A percentile compares a stretch with the other conserved stretches of the same genome.
Evolutionary conservation across 768 basidiomycete genomes (phyloP).

Genomic region (Boletus sp.): DNA sequence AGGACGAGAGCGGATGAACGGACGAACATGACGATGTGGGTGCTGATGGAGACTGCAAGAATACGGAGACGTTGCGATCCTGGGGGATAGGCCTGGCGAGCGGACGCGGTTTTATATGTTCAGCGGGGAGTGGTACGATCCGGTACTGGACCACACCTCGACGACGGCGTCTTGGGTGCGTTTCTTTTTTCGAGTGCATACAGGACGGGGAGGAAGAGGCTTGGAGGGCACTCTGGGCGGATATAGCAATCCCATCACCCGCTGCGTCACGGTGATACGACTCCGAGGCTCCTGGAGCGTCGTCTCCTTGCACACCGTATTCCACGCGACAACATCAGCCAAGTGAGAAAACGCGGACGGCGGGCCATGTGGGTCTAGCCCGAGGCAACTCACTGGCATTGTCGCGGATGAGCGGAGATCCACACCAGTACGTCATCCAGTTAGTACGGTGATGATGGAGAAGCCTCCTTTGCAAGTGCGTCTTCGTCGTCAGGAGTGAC

Average conservation of each 20-base stretch:
- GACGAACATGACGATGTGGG: constrained; percentile 12
- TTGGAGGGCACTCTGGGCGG: background rate
- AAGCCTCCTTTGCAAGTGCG: constrained; percentile 2
- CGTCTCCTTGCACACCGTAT: background rate
- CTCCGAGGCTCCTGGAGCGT: background rate
- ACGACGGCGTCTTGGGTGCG: constrained; percentile 17
- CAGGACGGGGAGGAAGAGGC: background rate
- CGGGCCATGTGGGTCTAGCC: background rate
- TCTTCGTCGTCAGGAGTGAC: constrained; percentile 8
- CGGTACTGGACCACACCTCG: background rate
- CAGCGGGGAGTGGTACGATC: constrained; percentile 7
- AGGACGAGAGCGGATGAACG: constrained; percentile 11
- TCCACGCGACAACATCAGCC: constrained; percentile 3
- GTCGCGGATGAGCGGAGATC: constrained; percentile 7
- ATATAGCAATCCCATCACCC: constrained; percentile 17
- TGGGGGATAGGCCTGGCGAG: background rate
- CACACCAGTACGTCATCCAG: constrained; percentile 16
- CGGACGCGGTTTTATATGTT: constrained; percentile 14
- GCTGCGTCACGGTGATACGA: background rate
- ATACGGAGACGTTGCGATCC: background rate
- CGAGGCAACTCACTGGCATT: background rate
- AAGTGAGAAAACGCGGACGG: constrained; percentile 4
- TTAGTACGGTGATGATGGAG: constrained; percentile 12
- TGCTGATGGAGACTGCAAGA: background rate
- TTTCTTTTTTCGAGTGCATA: constrained; percentile 10